Conservation (phyloP, 306 rosid genomes). For the Crataegus laevigata region DNA sequence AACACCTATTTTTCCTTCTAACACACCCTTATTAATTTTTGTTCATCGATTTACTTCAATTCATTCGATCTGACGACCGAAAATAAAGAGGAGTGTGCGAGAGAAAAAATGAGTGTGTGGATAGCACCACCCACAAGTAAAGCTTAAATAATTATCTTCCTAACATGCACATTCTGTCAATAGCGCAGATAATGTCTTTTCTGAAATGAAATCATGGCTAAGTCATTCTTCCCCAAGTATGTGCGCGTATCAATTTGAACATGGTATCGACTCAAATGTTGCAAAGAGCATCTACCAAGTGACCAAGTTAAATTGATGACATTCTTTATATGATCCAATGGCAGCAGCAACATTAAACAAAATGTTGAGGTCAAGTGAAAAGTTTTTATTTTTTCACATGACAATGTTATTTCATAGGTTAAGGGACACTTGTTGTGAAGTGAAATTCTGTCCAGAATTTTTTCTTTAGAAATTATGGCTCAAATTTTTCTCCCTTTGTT, state of each 20-base stretch:
- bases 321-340: neutral
- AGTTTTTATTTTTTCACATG: no score
- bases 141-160: neutral
- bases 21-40: no score
- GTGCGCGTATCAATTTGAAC: neutral
- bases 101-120: no score
- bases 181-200: neutral
- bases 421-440: neutral
- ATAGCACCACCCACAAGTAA: no score
- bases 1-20: no score
- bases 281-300: neutral
- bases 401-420: no score
- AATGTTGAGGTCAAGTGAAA: neutral
- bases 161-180: neutral
- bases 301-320: neutral
- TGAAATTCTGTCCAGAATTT: no score
- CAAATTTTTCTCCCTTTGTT: neutral
- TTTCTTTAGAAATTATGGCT: no score
- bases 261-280: neutral
- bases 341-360: neutral
- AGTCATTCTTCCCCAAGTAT: neutral
- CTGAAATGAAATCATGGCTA: neutral
- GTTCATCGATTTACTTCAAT: no score
- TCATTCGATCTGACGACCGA: no score
- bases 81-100: no score